Base-by-base conservation (phyloP, 1,139 yeast genomes). In the Hyphopichia buzzinii region DNA sequence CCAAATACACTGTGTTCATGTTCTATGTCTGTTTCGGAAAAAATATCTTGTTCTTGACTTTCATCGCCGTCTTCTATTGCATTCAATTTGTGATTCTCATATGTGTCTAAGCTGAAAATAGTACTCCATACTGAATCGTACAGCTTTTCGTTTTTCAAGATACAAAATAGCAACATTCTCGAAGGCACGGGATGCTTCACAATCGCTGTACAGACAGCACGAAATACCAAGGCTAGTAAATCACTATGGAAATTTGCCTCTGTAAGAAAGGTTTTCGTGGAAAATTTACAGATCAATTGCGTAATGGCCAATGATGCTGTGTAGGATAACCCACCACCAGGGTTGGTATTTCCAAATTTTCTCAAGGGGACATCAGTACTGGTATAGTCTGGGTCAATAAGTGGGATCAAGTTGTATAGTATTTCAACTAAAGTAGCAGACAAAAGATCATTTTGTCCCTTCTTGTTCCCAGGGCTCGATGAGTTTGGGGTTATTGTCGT, bases 401-500 rank as follows among this genome's bases (percentile, higher is more conserved):
- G 59, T 0, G 84, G 77, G 10, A 83, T 59, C 35, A 81, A 50
- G 48, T 84, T 84, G 55, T 81, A 81, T 5, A 83, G 50, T 28
- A 75, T 63, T 49, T 82, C 85, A 31, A 74, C 72, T 30, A 79
- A 55, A 3, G 78, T 72, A 1, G 79, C 71, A 2, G 70, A 55
- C 8, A 74, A 52, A 2, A 61, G 36, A 38, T 42, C 19, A n/a
- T 25, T 6, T 8, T 28, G 12, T 8, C 22, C 28, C 12, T 29
- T 28, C 16, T 33, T 33, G 14, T 19, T 10, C 11, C 17, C 14
- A 3, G 15, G 7, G 4, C 17, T 19, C 11, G 31, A 22, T 3
- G 26, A 13, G 3, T n/a, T n/a, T 1, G 36, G 31, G 13, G 29
- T 29, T 11, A 17, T 23, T 2, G 23, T 13, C 8, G 17, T 10